These are phyloP conservation scores for Plectosphaerella sp. DNA, from an alignment of 2,329 filamentous ascomycete genomes.

Conservation along the genomic window DNA sequence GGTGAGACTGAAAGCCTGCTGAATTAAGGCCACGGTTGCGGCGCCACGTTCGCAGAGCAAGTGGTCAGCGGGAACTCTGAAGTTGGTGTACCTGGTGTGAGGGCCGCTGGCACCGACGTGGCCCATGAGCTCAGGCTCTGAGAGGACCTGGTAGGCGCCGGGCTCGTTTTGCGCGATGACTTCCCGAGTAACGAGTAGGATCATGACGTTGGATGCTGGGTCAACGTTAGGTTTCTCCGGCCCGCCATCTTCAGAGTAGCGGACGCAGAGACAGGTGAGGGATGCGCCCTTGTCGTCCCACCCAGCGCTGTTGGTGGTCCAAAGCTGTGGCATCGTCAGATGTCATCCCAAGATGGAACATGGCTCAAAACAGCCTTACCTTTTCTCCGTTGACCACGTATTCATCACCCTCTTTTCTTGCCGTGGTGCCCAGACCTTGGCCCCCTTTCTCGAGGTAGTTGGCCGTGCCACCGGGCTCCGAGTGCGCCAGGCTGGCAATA, in stretches of 20 bases:
- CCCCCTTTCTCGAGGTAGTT: slow-evolving; percentile 48
- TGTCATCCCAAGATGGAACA: slow-evolving; percentile 10
- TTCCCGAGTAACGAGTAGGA: slow-evolving; percentile 43
- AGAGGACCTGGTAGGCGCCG: slow-evolving; percentile 38
- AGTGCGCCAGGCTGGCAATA: slow-evolving; percentile 45
- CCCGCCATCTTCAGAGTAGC: slow-evolving; percentile 23
- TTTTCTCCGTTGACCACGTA: slow-evolving; percentile 52
- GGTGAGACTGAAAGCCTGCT: slow-evolving; percentile 32
- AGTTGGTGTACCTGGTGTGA: slow-evolving; percentile 40
- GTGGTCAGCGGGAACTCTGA: slow-evolving; percentile 42
- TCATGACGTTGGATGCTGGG: slow-evolving; percentile 31
- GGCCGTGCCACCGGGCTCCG: slow-evolving; percentile 46
- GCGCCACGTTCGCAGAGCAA: slow-evolving; percentile 41
- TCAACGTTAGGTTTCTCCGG: slow-evolving; percentile 10
- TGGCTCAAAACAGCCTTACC: slow-evolving; percentile 16
- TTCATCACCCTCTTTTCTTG: slow-evolving; percentile 39
- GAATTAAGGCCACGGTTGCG: slow-evolving; percentile 30
- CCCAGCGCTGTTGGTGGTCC: slow-evolving; percentile 49
- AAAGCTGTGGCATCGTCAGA: slow-evolving; percentile 25
- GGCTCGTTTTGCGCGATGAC: slow-evolving; percentile 39
- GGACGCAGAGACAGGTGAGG: slow-evolving; percentile 47
- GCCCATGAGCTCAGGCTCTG: slow-evolving; percentile 38
- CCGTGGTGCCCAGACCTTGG: slow-evolving; percentile 43
- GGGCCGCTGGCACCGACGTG: slow-evolving; percentile 44
- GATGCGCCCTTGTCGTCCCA: slow-evolving; percentile 50